Evolutionary conservation across 768 basidiomycete genomes (phyloP), one percentile per base, ranked within the genome.

Genomic region (Neoboletus brunneissimus): DNA sequence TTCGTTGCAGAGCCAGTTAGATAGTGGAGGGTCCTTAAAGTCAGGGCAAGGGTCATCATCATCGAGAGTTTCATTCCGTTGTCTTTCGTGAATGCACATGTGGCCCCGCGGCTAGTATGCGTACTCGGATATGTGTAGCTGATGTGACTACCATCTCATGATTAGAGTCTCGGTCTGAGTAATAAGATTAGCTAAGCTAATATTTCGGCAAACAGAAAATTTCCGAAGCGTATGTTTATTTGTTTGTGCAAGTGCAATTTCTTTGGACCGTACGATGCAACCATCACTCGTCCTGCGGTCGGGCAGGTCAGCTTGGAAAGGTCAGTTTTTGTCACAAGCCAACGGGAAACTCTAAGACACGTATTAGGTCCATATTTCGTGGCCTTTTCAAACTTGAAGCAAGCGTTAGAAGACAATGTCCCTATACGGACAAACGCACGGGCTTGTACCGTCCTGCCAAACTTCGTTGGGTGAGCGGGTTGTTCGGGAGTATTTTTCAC

Each of bases 361-460:
- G 32, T 6, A 7, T 5, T 47, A 98, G 96, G 95, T 5, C 96
- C 96, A 13, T 97, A 86, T 73, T 98, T 98, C 66, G 89, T 94
- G 49, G 84, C 94, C 20, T 98, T 98, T 74, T 91, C 93, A 4
- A 89, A 91, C 65, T 77, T 98, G 55, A 81, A 84, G 31, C 85
- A 94, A 41, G 88, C 95, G 3, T 75, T 92, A 54, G 76, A 84
- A 57, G 86, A 87, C 72, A 91, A 91, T 72, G 78, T 83, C n/a
- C 85, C 94, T 0, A 94, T 99, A 66, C 83, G 83, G 65, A 99
- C 96, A 0, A 82, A 92, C 56, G 92, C 92, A 2, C 77, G 96
- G 57, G 77, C 89, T 12, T 98, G 94, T 63, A 97, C 95, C 10
- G 89, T 99, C 68, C 78, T 99, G 2, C 96, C 96, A 0, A 94